phyloP scores from a whole-genome alignment of 2,329 filamentous ascomycete species.

The Sporothrix pseudoabietina region DNA sequence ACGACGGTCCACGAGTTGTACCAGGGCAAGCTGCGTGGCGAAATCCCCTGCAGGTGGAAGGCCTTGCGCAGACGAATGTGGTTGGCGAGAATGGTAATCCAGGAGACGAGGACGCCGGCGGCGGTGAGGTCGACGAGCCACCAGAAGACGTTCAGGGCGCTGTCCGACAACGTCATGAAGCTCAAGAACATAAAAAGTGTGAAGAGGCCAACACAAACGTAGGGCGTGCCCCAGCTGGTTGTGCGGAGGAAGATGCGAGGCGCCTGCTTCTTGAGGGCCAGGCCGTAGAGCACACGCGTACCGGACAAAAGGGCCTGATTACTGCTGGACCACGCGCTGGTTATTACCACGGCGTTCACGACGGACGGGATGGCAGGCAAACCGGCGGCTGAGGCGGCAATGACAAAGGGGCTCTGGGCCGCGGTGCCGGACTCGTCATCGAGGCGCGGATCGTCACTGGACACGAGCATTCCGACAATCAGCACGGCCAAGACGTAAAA shows the following conservation, averaged over 20 bases:
- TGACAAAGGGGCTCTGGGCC: conserved; percentile 66
- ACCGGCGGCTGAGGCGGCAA: conserved; percentile 68
- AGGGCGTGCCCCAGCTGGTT: conserved; percentile 57
- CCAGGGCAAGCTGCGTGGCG: conserved; percentile 58
- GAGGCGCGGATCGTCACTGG: conserved; percentile 61
- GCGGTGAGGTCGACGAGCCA: conserved; percentile 74
- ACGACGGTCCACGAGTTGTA: conserved; percentile 63
- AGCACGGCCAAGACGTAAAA: conserved; percentile 68
- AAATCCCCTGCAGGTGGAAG: conserved; percentile 53
- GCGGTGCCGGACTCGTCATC: conserved; percentile 51
- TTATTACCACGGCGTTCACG: conserved; percentile 80
- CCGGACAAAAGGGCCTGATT: conserved; percentile 66
- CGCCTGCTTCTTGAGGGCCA: conserved; percentile 62
- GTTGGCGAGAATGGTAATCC: conserved; percentile 66
- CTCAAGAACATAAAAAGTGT: conserved; percentile 58
- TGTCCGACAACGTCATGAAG: conserved; percentile 59
- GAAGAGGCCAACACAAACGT: conserved; percentile 51
- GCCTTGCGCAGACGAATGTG: conserved; percentile 64
- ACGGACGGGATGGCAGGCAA: conserved; percentile 69
- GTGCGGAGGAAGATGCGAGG: conserved; percentile 59
- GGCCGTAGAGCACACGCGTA: conserved; percentile 60
- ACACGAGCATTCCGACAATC: conserved; percentile 69
- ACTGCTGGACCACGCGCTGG: conserved; percentile 42
- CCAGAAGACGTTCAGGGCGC: conserved; percentile 64
- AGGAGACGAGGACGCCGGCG: conserved; percentile 70